Evolutionary conservation across 2,329 filamentous ascomycete genomes (phyloP), one percentile per base, ranked within the genome.

Genomic region (Diplodia seriata): DNA sequence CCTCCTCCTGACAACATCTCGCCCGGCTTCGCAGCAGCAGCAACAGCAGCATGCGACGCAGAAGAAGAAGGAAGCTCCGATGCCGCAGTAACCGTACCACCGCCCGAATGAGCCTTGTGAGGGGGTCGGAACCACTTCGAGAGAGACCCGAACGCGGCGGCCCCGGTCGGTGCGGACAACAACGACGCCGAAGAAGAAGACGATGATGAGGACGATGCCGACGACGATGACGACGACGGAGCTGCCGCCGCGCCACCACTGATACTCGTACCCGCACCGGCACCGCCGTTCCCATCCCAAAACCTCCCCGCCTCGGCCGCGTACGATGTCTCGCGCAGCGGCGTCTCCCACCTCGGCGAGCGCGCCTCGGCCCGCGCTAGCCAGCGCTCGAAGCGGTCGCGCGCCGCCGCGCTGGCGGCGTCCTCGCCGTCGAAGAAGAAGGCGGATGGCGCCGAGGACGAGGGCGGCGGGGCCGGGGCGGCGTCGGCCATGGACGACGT

Each of bases 261-360:
- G n/a, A n/a, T n/a, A n/a, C n/a, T n/a, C n/a, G n/a, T n/a, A n/a
- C n/a, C n/a, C n/a, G n/a, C n/a, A n/a, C n/a, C n/a, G n/a, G n/a
- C n/a, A 15, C 18, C 23, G 3, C 38, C 20, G 4, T 20, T 38
- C 9, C 26, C 29, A 6, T 38, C 62, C 62, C 63, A 56, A 11
- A 66, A 66, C 18, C 5, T 20, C 36, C 23, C 14, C 54, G 50
- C 33, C 29, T 63, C 43, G n/a, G 15, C 26, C 40, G n/a, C 59
- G n/a, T 63, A 63, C 59, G 47, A 51, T 47, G 59, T 63, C 29
- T 63, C 43, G 47, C 12, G n/a, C 59, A 63, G 43, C 43, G 59
- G 59, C 43, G 47, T 12, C 47, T 63, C 59, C 59, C 59, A 63
- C 14, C 12, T 31, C 57, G 57, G 43, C 57, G 50, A 26, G 15